These are phyloP conservation scores for Saccharomycopsis babjevae DNA, from an alignment of 805 yeast genomes.

Conservation along the genomic window DNA sequence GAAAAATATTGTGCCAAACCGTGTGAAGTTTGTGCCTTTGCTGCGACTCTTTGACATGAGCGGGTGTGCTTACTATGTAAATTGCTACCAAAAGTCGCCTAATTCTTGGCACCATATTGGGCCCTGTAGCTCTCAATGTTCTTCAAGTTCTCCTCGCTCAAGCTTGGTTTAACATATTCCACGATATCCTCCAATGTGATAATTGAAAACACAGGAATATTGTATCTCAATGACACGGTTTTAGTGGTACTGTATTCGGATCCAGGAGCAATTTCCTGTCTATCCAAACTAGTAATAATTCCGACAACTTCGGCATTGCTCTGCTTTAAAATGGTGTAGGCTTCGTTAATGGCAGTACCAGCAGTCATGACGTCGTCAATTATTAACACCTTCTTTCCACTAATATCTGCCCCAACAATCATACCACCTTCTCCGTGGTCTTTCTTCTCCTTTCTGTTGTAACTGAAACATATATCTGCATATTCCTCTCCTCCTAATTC, in stretches of 20 bases:
- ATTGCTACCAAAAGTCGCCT: not conserved
- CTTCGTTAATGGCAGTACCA: slow-evolving; percentile 96
- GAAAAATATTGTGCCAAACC: too few species aligned
- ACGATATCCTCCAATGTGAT: slow-evolving; percentile 70
- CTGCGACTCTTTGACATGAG: too few species aligned
- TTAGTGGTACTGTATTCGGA: slow-evolving; percentile 69
- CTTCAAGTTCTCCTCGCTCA: slow-evolving; percentile 45
- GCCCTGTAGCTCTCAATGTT: slow-evolving; percentile 47
- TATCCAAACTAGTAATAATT: slow-evolving; percentile 82
- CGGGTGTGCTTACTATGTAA: too few species aligned
- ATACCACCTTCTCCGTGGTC: slow-evolving; percentile 98
- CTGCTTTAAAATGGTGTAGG: slow-evolving; percentile 61
- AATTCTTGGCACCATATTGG: slow-evolving; percentile 11
- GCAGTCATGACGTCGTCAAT: slow-evolving; percentile 98
- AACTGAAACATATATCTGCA: slow-evolving; percentile 72
- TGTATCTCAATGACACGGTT: slow-evolving; percentile 58
- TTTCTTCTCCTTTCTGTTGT: slow-evolving; percentile 92
- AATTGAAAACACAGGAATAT: slow-evolving; percentile 77
- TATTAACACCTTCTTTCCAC: slow-evolving; percentile 65
- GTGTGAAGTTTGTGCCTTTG: too few species aligned
- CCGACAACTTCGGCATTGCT: slow-evolving; percentile 75
- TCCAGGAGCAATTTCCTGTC: slow-evolving; percentile 79
- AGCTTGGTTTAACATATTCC: slow-evolving; percentile 43
- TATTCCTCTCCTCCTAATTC: slow-evolving; percentile 65
- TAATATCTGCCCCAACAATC: slow-evolving; percentile 75